These are phyloP conservation scores for Beta vulgaris DNA, from an alignment of 148 eudicot genomes.

Conservation along the genomic window DNA sequence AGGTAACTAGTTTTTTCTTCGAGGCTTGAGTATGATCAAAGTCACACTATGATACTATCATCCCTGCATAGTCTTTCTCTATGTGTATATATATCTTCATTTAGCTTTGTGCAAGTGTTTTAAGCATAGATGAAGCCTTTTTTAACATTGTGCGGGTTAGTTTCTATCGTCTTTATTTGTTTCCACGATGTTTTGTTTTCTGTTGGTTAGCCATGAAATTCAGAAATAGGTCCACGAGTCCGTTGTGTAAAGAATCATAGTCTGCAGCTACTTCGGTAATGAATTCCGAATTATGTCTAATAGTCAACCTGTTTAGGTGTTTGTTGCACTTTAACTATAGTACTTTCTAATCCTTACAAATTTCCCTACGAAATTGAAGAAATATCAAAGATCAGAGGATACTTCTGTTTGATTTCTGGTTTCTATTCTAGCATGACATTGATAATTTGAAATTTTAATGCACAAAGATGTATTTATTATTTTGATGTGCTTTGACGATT, in stretches of 20 bases:
- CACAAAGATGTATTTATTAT: not conserved
- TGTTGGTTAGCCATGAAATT: not conserved
- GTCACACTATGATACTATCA: not conserved
- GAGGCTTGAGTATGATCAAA: not conserved
- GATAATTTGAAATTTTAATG: not conserved
- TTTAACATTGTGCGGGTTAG: not conserved
- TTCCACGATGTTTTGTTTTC: not conserved
- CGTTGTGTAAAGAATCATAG: not conserved
- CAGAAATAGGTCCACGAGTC: not conserved
- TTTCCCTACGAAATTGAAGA: not conserved
- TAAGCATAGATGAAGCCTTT: not conserved
- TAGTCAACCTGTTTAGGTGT: not conserved
- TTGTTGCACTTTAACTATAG: not conserved
- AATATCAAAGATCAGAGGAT: no score
- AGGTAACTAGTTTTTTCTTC: conserved; percentile 44
- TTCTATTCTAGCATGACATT: not conserved
- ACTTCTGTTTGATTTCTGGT: not conserved
- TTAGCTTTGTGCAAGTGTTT: not conserved
- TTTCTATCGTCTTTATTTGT: not conserved
- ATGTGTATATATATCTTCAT: not conserved
- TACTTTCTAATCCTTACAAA: not conserved
- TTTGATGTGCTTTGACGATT: no score
- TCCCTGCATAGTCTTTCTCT: not conserved
- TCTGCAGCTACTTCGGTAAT: not conserved
- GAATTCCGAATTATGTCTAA: no score